Evolutionary conservation across 768 basidiomycete species (phyloP).

Genomic region (Naematelia encephala): DNA sequence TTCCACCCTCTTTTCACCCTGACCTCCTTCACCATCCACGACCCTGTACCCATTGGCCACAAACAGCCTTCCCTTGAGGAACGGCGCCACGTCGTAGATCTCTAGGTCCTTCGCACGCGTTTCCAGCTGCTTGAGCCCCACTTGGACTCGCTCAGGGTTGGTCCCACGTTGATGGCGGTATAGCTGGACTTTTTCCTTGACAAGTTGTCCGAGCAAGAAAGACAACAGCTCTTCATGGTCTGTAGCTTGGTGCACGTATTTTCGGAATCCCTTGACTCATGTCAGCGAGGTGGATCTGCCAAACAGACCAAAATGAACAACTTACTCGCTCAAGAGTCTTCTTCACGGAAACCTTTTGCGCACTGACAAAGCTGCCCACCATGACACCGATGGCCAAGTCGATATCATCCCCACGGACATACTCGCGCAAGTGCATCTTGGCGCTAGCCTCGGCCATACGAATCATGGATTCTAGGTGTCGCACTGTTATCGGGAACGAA

Average conservation of each 20-base stretch:
- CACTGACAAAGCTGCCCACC: conserved; percentile 87
- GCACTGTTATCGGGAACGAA: conserved; percentile 97
- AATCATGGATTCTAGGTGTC: conserved; percentile 98
- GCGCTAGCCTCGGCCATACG: conserved; percentile 98
- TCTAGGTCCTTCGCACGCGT: conserved; percentile 93
- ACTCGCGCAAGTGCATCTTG: conserved; percentile 96
- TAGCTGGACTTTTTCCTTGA: conserved; percentile 87
- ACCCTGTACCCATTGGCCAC: conserved; percentile 81
- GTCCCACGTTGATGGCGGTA: conserved; percentile 63
- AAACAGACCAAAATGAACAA: conserved; percentile 16
- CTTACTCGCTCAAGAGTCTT: conserved; percentile 90
- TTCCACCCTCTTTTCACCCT: conserved; percentile 25
- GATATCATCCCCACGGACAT: conserved; percentile 91
- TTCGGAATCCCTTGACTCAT: conserved; percentile 77
- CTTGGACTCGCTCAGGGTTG: conserved; percentile 70
- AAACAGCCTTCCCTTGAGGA: conserved; percentile 81
- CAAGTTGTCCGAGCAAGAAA: conserved; percentile 86
- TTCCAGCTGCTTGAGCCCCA: conserved; percentile 79
- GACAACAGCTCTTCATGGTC: conserved; percentile 94
- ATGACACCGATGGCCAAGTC: conserved; percentile 95
- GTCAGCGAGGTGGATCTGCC: neutral
- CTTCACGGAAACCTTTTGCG: conserved; percentile 98
- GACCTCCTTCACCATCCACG: conserved; percentile 23
- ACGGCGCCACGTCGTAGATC: conserved; percentile 83
- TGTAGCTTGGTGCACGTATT: conserved; percentile 90